Conservation (phyloP, 2,329 filamentous ascomycete genomes). For the Colletotrichum eremochloae region DNA sequence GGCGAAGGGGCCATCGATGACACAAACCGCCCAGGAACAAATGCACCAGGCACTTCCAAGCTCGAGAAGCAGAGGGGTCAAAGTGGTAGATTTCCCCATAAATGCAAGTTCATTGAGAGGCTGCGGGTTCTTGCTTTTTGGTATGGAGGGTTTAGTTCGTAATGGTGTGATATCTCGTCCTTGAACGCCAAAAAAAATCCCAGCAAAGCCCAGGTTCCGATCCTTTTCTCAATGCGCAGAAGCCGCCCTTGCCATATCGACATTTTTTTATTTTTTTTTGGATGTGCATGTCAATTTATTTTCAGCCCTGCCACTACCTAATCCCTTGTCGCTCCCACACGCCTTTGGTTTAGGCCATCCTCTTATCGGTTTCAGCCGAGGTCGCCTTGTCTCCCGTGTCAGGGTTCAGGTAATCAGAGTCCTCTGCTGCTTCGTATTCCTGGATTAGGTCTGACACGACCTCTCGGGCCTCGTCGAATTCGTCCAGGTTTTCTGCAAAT, state of each 20-base stretch:
- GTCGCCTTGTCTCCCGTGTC: conserved; percentile 68
- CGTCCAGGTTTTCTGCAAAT: conserved; percentile 89
- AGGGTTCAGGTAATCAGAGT: conserved; percentile 88
- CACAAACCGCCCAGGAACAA: conserved; percentile 30
- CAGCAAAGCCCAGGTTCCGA: conserved; percentile 32
- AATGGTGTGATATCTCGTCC: conserved; percentile 27
- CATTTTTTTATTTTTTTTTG: conserved; percentile 23
- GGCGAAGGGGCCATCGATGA: conserved; percentile 32
- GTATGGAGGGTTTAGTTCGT: conserved; percentile 12
- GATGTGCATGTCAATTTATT: conserved; percentile 6
- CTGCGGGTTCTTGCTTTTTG: not conserved
- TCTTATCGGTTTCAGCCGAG: conserved; percentile 67
- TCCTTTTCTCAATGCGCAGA: conserved; percentile 25
- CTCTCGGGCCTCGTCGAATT: conserved; percentile 95
- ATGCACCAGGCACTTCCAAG: conserved; percentile 26
- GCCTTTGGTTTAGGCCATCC: conserved; percentile 54
- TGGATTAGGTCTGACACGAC: conserved; percentile 92
- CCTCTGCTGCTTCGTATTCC: conserved; percentile 96
- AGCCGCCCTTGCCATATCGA: conserved; percentile 26
- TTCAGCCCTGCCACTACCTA: not conserved
- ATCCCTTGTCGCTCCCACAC: not conserved
- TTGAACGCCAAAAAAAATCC: conserved; percentile 35
- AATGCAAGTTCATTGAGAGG: conserved; percentile 31
- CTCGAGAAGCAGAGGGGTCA: not conserved
- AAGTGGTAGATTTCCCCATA: conserved; percentile 13